Evolutionary conservation across 768 basidiomycete species (phyloP), one percentile per base, ranked within the genome.

Genomic region (Boletus eberwhitei): DNA sequence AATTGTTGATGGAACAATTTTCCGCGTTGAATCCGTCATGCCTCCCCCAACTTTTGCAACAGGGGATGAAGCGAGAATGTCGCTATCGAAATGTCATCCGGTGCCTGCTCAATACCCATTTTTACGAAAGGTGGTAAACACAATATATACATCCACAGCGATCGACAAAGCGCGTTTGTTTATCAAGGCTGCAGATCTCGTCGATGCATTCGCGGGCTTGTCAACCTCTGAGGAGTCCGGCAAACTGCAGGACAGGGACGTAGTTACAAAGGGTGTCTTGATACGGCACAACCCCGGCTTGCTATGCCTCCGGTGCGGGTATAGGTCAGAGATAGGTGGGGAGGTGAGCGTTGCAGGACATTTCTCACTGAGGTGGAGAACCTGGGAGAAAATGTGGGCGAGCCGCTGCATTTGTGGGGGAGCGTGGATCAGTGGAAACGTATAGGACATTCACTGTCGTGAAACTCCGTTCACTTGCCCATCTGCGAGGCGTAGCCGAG

Each of bases 381-480:
- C 76, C 19, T 92, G 87, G 86, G 83, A 86, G 69, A 81, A 71
- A 58, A 75, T 74, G 60, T 90, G 84, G 85, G 67, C 66, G 32
- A 66, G 62, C 22, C 76, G 76, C 24, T 92, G 89, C 67, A 74
- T 90, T 19, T 92, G 89, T 70, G 87, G 86, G 26, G 89, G 89
- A 11, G 61, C 69, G 11, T 91, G 88, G 89, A 58, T 62, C 38
- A 62, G 26, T 26, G 64, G 60, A 32, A 59, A 59, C 19, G 4
- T 40, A 16, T 71, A 54, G 48, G 29, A n/a, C 13, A 6, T 63
- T 4, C n/a, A 22, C 16, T 31, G 19, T 52, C 3, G 26, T 13
- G 21, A 40, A 50, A 36, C n/a, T 22, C 22, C 32, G 19, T 31
- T 26, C 36, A 44, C 29, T 44, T 32, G 24, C 32, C 40, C n/a